Percentiles rank a stretch among this genome's conserved stretches.
Evolutionary conservation across 2,329 filamentous ascomycete species (phyloP).

Genomic region (Paecilomyces dactylethromorphus): DNA sequence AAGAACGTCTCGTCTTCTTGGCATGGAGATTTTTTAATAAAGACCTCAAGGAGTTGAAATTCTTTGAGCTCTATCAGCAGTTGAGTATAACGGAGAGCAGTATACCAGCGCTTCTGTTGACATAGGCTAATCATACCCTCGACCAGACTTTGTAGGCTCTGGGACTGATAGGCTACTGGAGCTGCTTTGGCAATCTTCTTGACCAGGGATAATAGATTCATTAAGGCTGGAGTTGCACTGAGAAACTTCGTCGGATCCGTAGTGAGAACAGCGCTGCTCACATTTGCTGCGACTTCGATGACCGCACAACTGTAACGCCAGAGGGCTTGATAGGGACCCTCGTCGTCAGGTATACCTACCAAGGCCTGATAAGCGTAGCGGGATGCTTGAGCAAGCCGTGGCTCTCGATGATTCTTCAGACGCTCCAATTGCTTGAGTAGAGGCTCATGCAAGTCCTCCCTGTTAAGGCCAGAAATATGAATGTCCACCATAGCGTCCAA

Average conservation of each 20-base stretch:
- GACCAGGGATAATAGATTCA: neutral
- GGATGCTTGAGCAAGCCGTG: slow-evolving; percentile 1
- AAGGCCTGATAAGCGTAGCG: slow-evolving; percentile 4
- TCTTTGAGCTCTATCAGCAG: neutral
- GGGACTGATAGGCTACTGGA: neutral
- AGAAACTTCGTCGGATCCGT: neutral
- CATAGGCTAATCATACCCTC: neutral
- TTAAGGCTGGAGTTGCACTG: neutral
- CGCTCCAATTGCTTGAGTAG: neutral
- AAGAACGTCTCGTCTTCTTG: neutral
- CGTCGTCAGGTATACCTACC: slow-evolving; percentile 1
- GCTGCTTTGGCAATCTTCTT: neutral
- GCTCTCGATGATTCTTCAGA: slow-evolving; percentile 1
- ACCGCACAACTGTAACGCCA: neutral
- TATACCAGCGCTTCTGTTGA: neutral
- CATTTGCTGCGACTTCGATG: slow-evolving; percentile 2
- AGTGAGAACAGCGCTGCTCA: neutral
- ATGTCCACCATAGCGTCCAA: slow-evolving; percentile 5
- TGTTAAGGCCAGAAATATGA: neutral
- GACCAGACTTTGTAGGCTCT: neutral
- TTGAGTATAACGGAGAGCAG: slow-evolving; percentile 1
- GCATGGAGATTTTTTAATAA: neutral
- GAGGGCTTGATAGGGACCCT: slow-evolving; percentile 3
- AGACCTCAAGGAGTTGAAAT: neutral
- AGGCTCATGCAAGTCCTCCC: slow-evolving; percentile 2